A percentile compares a stretch with the other conserved stretches of the same genome.
Conservation (phyloP, 2,329 filamentous ascomycete species). For the Lasiodiplodia theobromae region DNA sequence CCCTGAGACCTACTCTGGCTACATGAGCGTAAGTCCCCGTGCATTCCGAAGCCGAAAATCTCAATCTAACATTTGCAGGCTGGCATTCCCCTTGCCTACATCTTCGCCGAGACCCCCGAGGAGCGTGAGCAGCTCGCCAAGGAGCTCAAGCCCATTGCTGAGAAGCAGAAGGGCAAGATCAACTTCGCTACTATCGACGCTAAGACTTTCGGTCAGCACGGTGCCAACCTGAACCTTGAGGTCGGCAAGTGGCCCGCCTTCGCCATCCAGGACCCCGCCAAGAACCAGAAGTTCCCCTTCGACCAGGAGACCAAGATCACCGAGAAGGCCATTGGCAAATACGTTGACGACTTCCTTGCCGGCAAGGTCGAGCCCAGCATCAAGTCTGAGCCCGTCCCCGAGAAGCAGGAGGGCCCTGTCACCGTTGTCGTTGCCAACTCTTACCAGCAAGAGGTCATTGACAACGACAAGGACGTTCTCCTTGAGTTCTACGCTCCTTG, state of each 20-base stretch:
- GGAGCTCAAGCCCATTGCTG: conserved; percentile 82
- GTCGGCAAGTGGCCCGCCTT: conserved; percentile 95
- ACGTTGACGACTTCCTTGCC: conserved; percentile 82
- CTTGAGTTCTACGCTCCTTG: conserved; percentile 97
- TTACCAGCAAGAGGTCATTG: conserved; percentile 89
- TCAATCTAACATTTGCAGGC: conserved; percentile 55
- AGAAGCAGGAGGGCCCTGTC: conserved; percentile 89
- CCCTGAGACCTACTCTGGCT: conserved; percentile 92
- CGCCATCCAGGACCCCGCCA: conserved; percentile 92
- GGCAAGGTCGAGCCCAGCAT: conserved; percentile 95
- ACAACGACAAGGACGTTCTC: conserved; percentile 95
- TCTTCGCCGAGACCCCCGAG: conserved; percentile 92
- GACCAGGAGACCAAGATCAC: conserved; percentile 83
- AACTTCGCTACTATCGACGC: conserved; percentile 99
- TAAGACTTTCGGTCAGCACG: conserved; percentile 91
- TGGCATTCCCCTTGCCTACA: conserved; percentile 92
- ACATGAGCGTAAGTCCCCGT: conserved; percentile 75
- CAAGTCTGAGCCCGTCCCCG: conserved; percentile 97
- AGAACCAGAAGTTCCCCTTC: conserved; percentile 97
- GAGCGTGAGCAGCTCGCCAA: conserved; percentile 82
- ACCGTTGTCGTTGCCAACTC: conserved; percentile 89
- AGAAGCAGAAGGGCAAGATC: conserved; percentile 91
- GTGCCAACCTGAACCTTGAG: conserved; percentile 95
- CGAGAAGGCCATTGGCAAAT: conserved; percentile 74
- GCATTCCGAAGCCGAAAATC: background rate